Evolutionary conservation across 352 stramenopile genomes (phyloP).

Genomic region (Globisporangium heterothallicum): DNA sequence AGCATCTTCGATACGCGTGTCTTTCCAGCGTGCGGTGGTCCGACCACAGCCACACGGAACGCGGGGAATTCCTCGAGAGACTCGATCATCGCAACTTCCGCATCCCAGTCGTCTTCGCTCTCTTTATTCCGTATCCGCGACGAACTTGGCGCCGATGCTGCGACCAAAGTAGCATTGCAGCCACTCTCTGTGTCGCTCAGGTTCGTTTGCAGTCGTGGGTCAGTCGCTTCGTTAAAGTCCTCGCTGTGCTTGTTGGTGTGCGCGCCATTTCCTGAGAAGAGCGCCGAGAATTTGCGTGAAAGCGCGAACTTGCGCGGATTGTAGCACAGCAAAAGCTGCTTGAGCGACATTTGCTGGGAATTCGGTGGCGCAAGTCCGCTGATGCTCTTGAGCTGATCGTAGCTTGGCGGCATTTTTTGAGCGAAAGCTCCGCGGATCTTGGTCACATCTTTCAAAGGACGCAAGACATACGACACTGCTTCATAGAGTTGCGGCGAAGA

Average conservation of each 20-base stretch:
- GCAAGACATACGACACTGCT: conserved; percentile 18
- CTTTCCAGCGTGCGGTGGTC: conserved; percentile 49
- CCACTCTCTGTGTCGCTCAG: neutral
- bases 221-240: neutral
- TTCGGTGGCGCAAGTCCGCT: conserved; percentile 40
- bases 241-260: neutral
- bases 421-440: conserved; percentile 56
- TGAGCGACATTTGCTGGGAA: conserved; percentile 59
- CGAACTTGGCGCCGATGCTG: conserved; percentile 2
- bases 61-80: conserved; percentile 39
- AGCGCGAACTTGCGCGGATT: conserved; percentile 71
- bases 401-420: conserved; percentile 43
- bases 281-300: conserved; percentile 50
- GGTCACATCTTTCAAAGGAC: conserved; percentile 30
- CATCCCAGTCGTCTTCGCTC: conserved; percentile 35
- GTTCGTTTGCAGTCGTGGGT: neutral
- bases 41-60: conserved; percentile 47
- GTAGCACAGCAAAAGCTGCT: conserved; percentile 64
- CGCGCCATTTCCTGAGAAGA: conserved; percentile 11
- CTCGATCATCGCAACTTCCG: conserved; percentile 29
- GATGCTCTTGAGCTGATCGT: conserved; percentile 41
- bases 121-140: conserved; percentile 17
- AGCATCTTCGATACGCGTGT: conserved; percentile 43
- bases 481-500: conserved; percentile 9
- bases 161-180: neutral